phyloP scores from a whole-genome alignment of 352 stramenopile genomes.

The Globisporangium spiculum region DNA sequence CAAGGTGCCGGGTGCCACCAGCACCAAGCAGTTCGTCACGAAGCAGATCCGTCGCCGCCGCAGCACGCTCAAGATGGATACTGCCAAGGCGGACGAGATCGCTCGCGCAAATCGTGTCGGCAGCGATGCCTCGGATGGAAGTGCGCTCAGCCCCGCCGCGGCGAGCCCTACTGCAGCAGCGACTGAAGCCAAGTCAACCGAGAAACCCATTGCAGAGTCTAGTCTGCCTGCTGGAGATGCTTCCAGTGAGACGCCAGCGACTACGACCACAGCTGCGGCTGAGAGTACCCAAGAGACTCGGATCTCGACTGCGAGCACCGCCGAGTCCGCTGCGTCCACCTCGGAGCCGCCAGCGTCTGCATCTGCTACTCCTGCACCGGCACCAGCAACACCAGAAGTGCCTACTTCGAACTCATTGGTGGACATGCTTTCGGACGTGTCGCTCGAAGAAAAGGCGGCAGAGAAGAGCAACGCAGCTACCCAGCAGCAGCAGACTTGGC shows the following conservation, averaged over 20 bases:
- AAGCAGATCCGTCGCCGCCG: slow-evolving; percentile 39
- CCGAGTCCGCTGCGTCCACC: background rate
- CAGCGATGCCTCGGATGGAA: slow-evolving; percentile 46
- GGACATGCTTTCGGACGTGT: slow-evolving; percentile 6
- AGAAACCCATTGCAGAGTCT: background rate
- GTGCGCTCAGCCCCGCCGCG: slow-evolving; percentile 41
- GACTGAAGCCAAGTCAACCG: background rate
- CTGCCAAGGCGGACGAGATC: slow-evolving; percentile 47
- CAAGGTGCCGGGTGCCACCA: slow-evolving; percentile 24
- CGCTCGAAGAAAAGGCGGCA: slow-evolving; percentile 17
- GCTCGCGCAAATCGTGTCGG: slow-evolving; percentile 36
- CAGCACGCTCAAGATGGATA: slow-evolving; percentile 35
- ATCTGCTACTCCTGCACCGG: background rate
- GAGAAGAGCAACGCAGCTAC: background rate
- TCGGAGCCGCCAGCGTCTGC: background rate
- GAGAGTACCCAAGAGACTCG: background rate
- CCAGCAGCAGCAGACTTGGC: background rate
- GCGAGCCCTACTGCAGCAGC: background rate
- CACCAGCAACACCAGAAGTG: background rate
- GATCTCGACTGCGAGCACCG: slow-evolving; percentile 4
- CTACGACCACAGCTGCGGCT: background rate
- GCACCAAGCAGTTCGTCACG: slow-evolving; percentile 44
- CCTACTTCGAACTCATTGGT: background rate
- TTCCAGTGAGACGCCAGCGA: background rate
- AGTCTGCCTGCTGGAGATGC: background rate